A percentile compares a stretch with the other conserved stretches of the same genome.
These are phyloP conservation scores for Vitis hybrid DNA, from an alignment of 177 flowering plant genomes.

Conservation along the genomic window DNA sequence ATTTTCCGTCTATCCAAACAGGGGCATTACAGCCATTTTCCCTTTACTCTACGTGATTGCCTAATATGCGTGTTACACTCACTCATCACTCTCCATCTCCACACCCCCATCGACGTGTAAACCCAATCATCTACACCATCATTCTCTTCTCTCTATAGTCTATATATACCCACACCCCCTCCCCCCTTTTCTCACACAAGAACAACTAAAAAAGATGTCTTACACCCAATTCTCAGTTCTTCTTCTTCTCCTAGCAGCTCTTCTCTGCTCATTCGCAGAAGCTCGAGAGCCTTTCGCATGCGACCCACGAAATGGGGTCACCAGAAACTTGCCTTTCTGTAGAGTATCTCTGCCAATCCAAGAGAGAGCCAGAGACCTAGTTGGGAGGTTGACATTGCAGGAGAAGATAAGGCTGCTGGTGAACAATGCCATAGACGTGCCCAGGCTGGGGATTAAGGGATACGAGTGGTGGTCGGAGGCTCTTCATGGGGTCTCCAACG, in stretches of 20 bases:
- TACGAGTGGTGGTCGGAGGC: slow-evolving; percentile 99
- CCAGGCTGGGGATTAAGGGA: slow-evolving; percentile 63
- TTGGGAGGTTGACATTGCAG: slow-evolving; percentile 60
- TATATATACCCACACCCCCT: slow-evolving; percentile 7
- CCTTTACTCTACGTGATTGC: background rate
- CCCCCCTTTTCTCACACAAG: background rate
- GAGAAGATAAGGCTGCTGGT: slow-evolving; percentile 72
- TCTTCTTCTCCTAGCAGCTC: background rate
- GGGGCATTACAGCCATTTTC: too few species aligned
- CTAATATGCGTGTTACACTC: slow-evolving; percentile 10
- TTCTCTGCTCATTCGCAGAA: background rate
- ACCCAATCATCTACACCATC: slow-evolving; percentile 22
- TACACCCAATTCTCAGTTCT: background rate
- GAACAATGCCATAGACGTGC: slow-evolving; percentile 59
- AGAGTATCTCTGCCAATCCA: slow-evolving; percentile 32
- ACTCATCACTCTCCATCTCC: slow-evolving; percentile 1
- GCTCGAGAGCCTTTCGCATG: slow-evolving; percentile 56
- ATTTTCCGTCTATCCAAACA: background rate
- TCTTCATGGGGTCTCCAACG: slow-evolving; percentile 78
- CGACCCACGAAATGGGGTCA: slow-evolving; percentile 40
- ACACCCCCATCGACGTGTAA: slow-evolving; percentile 32
- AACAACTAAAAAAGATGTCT: background rate
- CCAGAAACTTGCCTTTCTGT: slow-evolving; percentile 45
- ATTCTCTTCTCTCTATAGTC: background rate
- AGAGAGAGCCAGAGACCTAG: slow-evolving; percentile 54